Evolutionary conservation across 192 early-diverging fungal species (phyloP).

Genomic region (Blastocladiella britannica): DNA sequence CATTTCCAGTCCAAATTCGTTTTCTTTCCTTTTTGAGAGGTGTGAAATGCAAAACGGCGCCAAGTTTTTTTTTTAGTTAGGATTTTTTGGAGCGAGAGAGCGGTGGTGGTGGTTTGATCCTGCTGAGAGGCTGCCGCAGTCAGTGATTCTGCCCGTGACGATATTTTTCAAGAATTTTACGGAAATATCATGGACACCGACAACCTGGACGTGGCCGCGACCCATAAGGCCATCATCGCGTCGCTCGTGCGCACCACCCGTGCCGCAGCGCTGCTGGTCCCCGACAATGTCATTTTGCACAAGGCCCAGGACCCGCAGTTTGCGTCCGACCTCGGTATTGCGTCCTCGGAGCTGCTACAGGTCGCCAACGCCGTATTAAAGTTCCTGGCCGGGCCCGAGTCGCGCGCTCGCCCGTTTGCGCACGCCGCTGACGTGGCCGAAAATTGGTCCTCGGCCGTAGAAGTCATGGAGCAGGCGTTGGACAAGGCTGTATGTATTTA

Average conservation of each 20-base stretch:
- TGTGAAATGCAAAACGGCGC: no score
- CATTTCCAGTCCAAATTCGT: no score
- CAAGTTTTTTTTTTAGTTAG: no score
- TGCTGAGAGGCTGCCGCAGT: no score
- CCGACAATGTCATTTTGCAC: neutral
- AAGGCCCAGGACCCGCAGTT: neutral
- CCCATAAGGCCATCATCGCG: no score
- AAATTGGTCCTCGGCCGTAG: constrained; percentile 38
- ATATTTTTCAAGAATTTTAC: no score
- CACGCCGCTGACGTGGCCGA: constrained; percentile 48
- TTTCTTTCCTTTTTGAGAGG: no score
- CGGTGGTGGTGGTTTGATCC: no score
- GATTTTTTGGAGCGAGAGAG: no score
- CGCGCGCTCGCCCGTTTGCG: constrained; percentile 7
- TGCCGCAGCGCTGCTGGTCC: neutral
- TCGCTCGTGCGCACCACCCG: neutral
- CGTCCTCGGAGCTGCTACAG: neutral
- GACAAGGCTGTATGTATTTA: constrained; percentile 45
- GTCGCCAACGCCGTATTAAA: neutral
- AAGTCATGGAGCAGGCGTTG: constrained; percentile 57
- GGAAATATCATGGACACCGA: no score
- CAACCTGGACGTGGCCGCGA: no score
- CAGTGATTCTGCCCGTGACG: no score
- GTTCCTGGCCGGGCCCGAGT: neutral
- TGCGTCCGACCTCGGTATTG: neutral